Conservation (phyloP, 2,329 filamentous ascomycete species). For the Pseudogymnoascus verrucosus region DNA sequence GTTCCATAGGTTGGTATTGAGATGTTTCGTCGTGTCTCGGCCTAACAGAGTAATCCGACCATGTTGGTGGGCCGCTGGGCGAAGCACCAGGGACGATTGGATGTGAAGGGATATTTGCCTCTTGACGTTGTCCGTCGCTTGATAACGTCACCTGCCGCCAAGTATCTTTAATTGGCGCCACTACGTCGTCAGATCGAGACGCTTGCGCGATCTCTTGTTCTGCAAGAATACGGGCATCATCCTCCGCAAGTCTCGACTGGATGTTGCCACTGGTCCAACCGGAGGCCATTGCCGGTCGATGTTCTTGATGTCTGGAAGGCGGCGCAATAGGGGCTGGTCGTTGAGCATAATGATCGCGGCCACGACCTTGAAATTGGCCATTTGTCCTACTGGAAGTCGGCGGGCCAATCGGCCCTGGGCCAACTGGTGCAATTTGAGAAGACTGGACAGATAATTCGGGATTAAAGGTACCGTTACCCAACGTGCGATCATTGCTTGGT, state of each 20-base stretch:
- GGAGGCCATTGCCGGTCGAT: background rate
- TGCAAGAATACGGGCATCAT: conserved; percentile 10
- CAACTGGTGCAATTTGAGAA: conserved; percentile 20
- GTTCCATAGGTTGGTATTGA: background rate
- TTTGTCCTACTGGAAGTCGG: conserved; percentile 23
- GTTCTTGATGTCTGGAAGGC: conserved; percentile 21
- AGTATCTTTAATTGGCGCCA: conserved; percentile 10
- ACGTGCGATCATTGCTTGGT: conserved; percentile 60
- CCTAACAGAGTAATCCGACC: conserved; percentile 7
- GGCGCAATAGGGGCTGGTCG: conserved; percentile 27
- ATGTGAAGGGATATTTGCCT: background rate
- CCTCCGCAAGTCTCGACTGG: conserved; percentile 9
- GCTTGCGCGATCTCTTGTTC: conserved; percentile 3
- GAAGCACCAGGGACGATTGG: background rate
- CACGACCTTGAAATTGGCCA: conserved; percentile 22
- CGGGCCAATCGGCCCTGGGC: conserved; percentile 29
- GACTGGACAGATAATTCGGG: conserved; percentile 44
- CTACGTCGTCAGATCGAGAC: background rate
- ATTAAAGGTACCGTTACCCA: conserved; percentile 72
- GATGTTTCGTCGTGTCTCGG: background rate
- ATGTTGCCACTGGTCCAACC: conserved; percentile 9
- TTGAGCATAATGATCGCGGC: conserved; percentile 21
- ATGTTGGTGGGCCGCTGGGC: background rate
- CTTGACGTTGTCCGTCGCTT: background rate
- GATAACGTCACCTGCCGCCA: conserved; percentile 7